Evolutionary conservation across 805 yeast species (phyloP).

Genomic region (Metschnikowia rubicola): DNA sequence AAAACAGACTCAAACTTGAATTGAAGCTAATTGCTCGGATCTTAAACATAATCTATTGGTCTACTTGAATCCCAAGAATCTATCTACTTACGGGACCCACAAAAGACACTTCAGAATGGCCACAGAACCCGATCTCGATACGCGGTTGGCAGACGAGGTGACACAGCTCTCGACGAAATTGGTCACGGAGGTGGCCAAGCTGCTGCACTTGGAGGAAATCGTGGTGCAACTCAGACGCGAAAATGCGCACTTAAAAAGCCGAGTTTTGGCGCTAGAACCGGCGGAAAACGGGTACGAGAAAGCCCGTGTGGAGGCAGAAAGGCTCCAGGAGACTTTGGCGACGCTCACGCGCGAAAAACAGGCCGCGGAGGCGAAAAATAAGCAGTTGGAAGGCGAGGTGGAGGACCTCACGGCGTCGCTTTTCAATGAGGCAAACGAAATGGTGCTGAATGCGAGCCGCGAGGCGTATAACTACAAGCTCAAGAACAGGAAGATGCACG

Average conservation of each 20-base stretch:
- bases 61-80: no score
- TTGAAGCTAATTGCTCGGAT: no score
- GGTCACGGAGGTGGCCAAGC: constrained; percentile 57
- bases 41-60: no score
- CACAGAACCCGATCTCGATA: constrained; percentile 23
- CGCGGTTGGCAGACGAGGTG: constrained; percentile 52
- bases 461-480: constrained; percentile 58
- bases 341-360: constrained; percentile 32
- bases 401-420: constrained; percentile 75
- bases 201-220: constrained; percentile 52
- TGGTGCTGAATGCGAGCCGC: constrained; percentile 77
- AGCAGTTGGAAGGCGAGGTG: constrained; percentile 64
- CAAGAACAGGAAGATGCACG: constrained; percentile 53
- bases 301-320: constrained; percentile 26
- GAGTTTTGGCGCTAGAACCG: constrained; percentile 18
- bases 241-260: constrained; percentile 22
- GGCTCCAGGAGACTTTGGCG: constrained; percentile 24
- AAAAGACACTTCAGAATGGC: no score
- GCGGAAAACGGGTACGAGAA: constrained; percentile 28
- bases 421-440: constrained; percentile 79
- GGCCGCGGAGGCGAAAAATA: constrained; percentile 57
- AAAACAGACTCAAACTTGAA: no score
- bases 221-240: constrained; percentile 38
- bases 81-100: no score
- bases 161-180: constrained; percentile 55